phyloP scores from a whole-genome alignment of 148 eudicot genomes.

The Persicaria tinctoria region DNA sequence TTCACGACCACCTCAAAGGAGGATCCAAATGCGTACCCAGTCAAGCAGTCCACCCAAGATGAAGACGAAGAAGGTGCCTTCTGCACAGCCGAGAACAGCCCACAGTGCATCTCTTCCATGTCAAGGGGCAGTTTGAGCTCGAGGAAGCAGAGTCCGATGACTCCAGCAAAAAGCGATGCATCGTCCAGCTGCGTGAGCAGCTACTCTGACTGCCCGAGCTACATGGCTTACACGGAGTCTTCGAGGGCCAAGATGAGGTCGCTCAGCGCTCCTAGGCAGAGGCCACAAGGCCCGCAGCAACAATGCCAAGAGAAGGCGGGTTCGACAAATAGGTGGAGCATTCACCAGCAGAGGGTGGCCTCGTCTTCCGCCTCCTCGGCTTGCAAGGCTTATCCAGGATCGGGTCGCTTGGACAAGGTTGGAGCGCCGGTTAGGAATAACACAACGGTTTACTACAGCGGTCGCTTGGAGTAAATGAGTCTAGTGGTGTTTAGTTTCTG shows the following conservation, averaged over 20 bases:
- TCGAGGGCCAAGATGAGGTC: conserved; percentile 75
- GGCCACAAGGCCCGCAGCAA: conserved; percentile 28
- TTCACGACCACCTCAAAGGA: conserved; percentile 50
- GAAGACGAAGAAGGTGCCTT: conserved; percentile 31
- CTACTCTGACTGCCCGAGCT: conserved; percentile 70
- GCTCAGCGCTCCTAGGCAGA: conserved; percentile 69
- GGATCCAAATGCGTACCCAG: conserved; percentile 47
- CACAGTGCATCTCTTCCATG: conserved; percentile 24
- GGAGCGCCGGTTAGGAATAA: conserved; percentile 53
- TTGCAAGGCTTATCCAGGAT: conserved; percentile 63
- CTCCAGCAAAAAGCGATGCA: conserved; percentile 63
- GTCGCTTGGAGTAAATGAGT: conserved; percentile 23
- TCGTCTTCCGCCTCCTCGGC: not conserved
- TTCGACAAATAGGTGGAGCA: conserved; percentile 37
- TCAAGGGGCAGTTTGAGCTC: conserved; percentile 34
- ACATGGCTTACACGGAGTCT: conserved; percentile 83
- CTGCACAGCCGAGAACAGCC: conserved; percentile 54
- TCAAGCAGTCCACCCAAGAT: conserved; percentile 17
- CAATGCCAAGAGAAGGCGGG: conserved; percentile 25
- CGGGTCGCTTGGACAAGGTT: conserved; percentile 61
- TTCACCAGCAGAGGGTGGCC: conserved; percentile 26
- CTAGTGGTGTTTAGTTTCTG: not conserved
- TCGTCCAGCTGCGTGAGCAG: conserved; percentile 59
- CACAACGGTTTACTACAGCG: conserved; percentile 39
- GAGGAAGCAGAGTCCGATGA: conserved; percentile 24